Evolutionary conservation across 2,329 filamentous ascomycete genomes (phyloP).

Genomic region (Talaromyces sp.): DNA sequence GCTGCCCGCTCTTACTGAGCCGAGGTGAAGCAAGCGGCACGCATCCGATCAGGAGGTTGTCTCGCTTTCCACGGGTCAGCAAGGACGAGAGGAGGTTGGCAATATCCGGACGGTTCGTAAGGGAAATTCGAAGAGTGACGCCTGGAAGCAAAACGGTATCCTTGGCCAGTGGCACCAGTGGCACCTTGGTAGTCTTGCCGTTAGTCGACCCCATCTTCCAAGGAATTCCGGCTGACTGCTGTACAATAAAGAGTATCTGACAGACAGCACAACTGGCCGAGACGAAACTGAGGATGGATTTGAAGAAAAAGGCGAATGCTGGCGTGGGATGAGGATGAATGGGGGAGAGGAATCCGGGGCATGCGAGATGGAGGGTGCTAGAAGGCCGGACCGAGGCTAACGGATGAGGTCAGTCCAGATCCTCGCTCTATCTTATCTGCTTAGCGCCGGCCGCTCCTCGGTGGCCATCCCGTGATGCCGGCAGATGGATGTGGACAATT

Average conservation of each 20-base stretch:
- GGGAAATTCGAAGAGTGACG: slow-evolving; percentile 76
- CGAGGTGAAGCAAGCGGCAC: slow-evolving; percentile 76
- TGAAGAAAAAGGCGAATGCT: neutral
- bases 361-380: neutral
- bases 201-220: slow-evolving; percentile 31
- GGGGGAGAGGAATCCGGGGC: neutral
- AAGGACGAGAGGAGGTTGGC: slow-evolving; percentile 81
- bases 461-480: neutral
- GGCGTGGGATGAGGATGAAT: neutral
- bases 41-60: slow-evolving; percentile 76
- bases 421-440: neutral
- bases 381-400: neutral
- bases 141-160: slow-evolving; percentile 81
- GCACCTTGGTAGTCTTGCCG: slow-evolving; percentile 48
- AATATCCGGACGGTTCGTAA: slow-evolving; percentile 80
- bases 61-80: slow-evolving; percentile 68
- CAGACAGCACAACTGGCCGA: neutral
- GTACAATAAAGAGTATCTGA: neutral
- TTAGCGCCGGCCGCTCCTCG: neutral
- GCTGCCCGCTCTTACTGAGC: slow-evolving; percentile 69
- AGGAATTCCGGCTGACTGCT: neutral
- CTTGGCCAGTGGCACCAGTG: slow-evolving; percentile 76
- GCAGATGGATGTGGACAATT: neutral
- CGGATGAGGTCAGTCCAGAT: neutral
- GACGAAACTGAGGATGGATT: neutral